Conservation (phyloP, 1,284 basidiomycete genomes). For the Ustilago vetiveriae region DNA sequence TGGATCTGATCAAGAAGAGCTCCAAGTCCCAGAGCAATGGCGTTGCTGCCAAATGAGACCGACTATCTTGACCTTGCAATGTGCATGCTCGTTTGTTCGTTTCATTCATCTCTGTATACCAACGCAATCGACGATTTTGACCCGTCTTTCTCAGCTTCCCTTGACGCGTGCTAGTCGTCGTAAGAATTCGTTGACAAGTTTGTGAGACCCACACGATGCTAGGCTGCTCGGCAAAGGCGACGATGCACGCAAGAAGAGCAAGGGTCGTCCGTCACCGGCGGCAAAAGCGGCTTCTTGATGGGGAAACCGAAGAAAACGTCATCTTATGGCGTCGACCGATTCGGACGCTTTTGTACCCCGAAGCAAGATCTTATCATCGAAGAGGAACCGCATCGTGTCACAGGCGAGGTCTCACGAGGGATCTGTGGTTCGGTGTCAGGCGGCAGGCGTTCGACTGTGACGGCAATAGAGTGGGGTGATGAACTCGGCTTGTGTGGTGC, state of each 20-base stretch:
- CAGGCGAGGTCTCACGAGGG: constrained; percentile 1
- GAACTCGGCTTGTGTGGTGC: no score
- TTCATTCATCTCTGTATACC: constrained; percentile 1
- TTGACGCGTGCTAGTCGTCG: no score
- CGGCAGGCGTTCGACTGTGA: not conserved
- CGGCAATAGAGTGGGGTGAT: not conserved
- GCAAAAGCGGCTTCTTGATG: not conserved
- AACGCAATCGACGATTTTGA: no score
- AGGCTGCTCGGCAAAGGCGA: no score
- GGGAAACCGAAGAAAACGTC: not conserved
- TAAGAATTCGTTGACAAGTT: no score
- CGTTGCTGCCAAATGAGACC: constrained; percentile 35
- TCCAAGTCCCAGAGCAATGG: constrained; percentile 16
- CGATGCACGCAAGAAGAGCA: no score
- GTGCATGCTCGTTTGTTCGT: no score
- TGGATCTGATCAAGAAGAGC: constrained; percentile 60
- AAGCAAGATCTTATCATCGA: not conserved
- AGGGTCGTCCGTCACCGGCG: no score
- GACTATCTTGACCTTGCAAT: no score
- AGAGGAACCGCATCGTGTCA: not conserved
- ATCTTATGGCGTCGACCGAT: not conserved
- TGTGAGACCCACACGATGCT: no score
- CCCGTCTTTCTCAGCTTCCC: no score
- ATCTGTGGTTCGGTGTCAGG: no score
- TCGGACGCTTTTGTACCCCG: not conserved